Percentiles rank a stretch among this genome's conserved stretches.
Evolutionary conservation across 169 alveolate genomes (phyloP).

Genomic region (Cardiosporidium cionae): DNA sequence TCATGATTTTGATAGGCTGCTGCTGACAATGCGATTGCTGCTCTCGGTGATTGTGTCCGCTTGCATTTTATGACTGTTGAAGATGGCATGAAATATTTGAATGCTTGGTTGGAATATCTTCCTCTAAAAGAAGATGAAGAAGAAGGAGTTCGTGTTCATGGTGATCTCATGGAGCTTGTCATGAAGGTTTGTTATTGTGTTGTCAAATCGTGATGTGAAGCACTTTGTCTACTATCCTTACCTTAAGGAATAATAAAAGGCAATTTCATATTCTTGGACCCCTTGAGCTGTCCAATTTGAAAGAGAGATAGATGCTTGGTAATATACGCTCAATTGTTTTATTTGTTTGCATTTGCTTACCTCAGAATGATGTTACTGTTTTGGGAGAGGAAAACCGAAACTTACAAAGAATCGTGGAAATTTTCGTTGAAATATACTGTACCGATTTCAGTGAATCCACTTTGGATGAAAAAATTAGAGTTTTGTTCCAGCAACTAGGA

Average conservation of each 20-base stretch:
- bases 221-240: too few relatives aligned
- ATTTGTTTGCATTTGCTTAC: too few relatives aligned
- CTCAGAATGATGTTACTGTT: not conserved
- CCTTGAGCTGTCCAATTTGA: too few relatives aligned
- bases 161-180: slow-evolving; percentile 49
- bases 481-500: not conserved
- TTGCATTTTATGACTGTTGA: not conserved
- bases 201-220: too few relatives aligned
- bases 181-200: not conserved
- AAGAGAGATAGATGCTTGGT: too few relatives aligned
- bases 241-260: too few relatives aligned
- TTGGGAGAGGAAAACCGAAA: not conserved
- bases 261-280: too few relatives aligned
- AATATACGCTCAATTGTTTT: too few relatives aligned
- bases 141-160: slow-evolving; percentile 68
- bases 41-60: slow-evolving; percentile 62
- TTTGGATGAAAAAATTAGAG: not conserved
- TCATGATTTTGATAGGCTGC: slow-evolving; percentile 55
- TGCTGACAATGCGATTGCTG: slow-evolving; percentile 74
- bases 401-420: not conserved
- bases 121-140: slow-evolving; percentile 70
- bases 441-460: not conserved
- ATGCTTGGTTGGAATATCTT: slow-evolving; percentile 11
- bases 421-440: not conserved
- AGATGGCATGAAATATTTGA: not conserved